Percentiles rank a stretch among this genome's conserved stretches.
Evolutionary conservation across 805 yeast species (phyloP).

Genomic region (Saccharomyces paradoxus): DNA sequence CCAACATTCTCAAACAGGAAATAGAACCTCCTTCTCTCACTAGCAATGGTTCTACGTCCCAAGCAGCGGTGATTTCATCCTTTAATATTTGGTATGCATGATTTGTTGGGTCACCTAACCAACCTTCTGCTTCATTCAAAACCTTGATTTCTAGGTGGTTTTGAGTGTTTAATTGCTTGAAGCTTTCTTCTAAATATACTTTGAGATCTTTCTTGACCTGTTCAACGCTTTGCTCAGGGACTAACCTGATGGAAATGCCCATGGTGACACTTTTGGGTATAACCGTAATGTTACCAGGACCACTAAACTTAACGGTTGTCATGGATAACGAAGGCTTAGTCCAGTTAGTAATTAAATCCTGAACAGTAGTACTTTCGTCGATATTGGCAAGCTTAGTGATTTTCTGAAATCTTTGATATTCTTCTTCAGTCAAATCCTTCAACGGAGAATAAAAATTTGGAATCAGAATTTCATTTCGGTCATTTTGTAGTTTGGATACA

Average conservation of each 20-base stretch:
- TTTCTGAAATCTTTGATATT: constrained; percentile 51
- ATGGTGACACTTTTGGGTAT: constrained; percentile 79
- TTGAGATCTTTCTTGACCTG: constrained; percentile 46
- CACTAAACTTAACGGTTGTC: constrained; percentile 77
- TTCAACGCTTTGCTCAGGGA: constrained; percentile 74
- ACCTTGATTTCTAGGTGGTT: constrained; percentile 56
- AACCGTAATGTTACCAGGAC: constrained; percentile 83
- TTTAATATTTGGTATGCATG: constrained; percentile 61
- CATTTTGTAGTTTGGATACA: constrained; percentile 53
- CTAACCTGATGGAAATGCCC: constrained; percentile 72
- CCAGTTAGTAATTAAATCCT: constrained; percentile 73
- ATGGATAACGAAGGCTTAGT: constrained; percentile 81
- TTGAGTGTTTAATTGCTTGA: constrained; percentile 44
- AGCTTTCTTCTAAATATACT: constrained; percentile 39
- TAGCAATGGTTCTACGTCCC: constrained; percentile 76
- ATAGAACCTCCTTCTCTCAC: constrained; percentile 97
- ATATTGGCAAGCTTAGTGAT: constrained; percentile 39
- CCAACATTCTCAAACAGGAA: constrained; percentile 80
- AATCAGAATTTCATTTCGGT: constrained; percentile 47
- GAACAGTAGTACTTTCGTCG: constrained; percentile 29
- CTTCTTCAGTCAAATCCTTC: constrained; percentile 47
- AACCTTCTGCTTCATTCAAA: constrained; percentile 85
- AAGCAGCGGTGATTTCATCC: constrained; percentile 53
- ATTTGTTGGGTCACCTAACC: constrained; percentile 85
- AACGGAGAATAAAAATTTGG: constrained; percentile 71